Conservation (phyloP, 306 rosid species). For the Lathyrus sativus region DNA sequence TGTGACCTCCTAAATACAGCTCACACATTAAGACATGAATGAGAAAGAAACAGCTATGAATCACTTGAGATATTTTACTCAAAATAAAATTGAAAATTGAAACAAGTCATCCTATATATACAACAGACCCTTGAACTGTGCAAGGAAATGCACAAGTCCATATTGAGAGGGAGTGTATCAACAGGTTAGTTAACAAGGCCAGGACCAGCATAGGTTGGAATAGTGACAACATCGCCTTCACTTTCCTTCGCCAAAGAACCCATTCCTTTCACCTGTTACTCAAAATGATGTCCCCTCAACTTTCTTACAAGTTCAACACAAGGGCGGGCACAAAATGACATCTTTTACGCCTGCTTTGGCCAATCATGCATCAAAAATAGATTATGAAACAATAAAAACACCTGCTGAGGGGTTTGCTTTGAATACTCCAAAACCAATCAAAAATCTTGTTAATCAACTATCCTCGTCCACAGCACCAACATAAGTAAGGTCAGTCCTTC, state of each 20-base stretch:
- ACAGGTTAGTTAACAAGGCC: slow-evolving; percentile 60
- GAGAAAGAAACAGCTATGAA: slow-evolving; percentile 53
- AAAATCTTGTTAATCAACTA: slow-evolving; percentile 63
- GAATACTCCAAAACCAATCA: slow-evolving; percentile 44
- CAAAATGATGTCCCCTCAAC: slow-evolving; percentile 40
- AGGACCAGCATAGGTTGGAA: slow-evolving; percentile 35
- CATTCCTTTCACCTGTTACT: slow-evolving; percentile 39
- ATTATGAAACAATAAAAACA: slow-evolving; percentile 36
- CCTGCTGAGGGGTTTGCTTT: slow-evolving; percentile 50
- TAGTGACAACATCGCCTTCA: slow-evolving; percentile 37
- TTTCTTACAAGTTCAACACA: slow-evolving; percentile 44
- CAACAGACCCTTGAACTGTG: slow-evolving; percentile 54
- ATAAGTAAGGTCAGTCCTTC: slow-evolving; percentile 87
- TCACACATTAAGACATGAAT: slow-evolving; percentile 27
- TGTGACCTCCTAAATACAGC: slow-evolving; percentile 27
- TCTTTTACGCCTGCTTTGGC: slow-evolving; percentile 36
- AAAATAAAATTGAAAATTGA: slow-evolving; percentile 52
- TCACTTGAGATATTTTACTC: slow-evolving; percentile 51
- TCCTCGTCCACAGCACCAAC: slow-evolving; percentile 84
- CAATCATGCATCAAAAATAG: slow-evolving; percentile 44
- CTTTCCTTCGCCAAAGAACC: slow-evolving; percentile 38
- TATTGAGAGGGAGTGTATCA: slow-evolving; percentile 39
- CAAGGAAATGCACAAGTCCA: slow-evolving; percentile 39
- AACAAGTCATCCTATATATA: slow-evolving; percentile 65
- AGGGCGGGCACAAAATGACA: slow-evolving; percentile 45